Base-by-base conservation (phyloP, 2,329 filamentous ascomycete species). In the Harringtonia lauricola region DNA sequence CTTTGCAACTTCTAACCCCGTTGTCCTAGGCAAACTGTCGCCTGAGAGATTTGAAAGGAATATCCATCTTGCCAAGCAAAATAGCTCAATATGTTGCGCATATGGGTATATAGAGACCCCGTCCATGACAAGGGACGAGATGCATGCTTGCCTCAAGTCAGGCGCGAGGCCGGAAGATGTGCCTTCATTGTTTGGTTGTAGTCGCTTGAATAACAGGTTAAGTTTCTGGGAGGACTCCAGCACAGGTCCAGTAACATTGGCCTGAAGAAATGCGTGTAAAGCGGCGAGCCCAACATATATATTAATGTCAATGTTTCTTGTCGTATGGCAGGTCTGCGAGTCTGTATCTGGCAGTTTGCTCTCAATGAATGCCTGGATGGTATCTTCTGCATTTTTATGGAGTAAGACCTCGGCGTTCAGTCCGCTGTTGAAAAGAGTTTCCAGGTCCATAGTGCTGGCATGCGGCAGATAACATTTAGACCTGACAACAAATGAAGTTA, bases 71-170 rank as follows among this genome's bases (percentile, higher is more conserved):
- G 89, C 86, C 8, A 95, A 67, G 50, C 79, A 81, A 49, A 96
- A 84, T 1, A 96, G 71, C 57, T 95, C 87, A 14, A 95, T 71
- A 51, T 84, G 75, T 1, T 89, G 87, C 18, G 88, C 88, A 46
- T 94, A 72, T 39, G 81, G 77, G 61, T 96, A 98, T 0, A 85
- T 83, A 0, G 85, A 82, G 37, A 94, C 82, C 12, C 92, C 92
- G 59, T 98, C 92, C 1, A 87, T 71, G 21, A 81, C 77, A 9
- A 96, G 70, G 15, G 75, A 76, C 3, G 64, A 64, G n/a, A 94
- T 66, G 41, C 88, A 78, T n/a, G 70, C 62, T 49, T 70, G 69
- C 43, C 74, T 68, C 15, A 81, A 56, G 7, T 19, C 72, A 45
- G 17, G 26, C 17, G 21, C 38, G n/a, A n/a, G n/a, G 21, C 8